phyloP scores from a whole-genome alignment of 106 monocot species.

The Xerophyta viscosa region DNA sequence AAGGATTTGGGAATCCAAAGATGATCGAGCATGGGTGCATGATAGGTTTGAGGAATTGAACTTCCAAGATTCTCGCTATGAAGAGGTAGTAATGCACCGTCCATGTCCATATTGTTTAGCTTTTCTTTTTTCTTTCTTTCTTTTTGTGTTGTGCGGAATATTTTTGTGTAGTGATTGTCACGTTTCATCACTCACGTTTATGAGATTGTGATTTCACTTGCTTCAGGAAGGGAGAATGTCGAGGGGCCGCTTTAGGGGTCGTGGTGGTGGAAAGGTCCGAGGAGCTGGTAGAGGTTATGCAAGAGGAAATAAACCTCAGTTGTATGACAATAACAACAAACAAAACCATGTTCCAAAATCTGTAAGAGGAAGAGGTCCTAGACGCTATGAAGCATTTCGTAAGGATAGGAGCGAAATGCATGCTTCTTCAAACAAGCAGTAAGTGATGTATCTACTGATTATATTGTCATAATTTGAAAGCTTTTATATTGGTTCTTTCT shows the following conservation, averaged over 20 bases:
- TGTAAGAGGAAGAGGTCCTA: conserved; percentile 81
- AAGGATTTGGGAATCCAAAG: conserved; percentile 86
- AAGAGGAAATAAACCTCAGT: conserved; percentile 3
- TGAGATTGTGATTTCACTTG: not conserved
- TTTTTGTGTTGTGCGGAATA: too few species aligned
- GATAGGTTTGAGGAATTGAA: conserved; percentile 99
- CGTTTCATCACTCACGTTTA: too few species aligned
- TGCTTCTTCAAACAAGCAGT: conserved; percentile 59
- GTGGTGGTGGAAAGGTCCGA: conserved; percentile 15
- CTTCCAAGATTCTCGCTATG: conserved; percentile 43
- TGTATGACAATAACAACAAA: conserved; percentile 17
- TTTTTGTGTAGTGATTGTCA: too few species aligned
- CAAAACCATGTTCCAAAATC: conserved; percentile 28
- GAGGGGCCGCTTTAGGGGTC: conserved; percentile 35
- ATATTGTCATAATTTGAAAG: not conserved
- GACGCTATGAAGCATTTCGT: conserved; percentile 52
- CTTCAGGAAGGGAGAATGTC: conserved; percentile 21
- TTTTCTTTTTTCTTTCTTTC: too few species aligned
- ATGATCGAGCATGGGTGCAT: conserved; percentile 94
- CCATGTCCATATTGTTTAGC: too few species aligned
- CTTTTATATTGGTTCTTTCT: not conserved
- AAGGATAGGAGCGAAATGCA: conserved; percentile 34
- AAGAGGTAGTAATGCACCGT: conserved; percentile 30
- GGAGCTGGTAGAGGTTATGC: conserved; percentile 1
- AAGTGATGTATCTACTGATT: conserved; percentile 21